Percentiles rank a stretch among this genome's conserved stretches.
Conservation (phyloP, 768 basidiomycete species). For the Hypholoma fasciculare region DNA sequence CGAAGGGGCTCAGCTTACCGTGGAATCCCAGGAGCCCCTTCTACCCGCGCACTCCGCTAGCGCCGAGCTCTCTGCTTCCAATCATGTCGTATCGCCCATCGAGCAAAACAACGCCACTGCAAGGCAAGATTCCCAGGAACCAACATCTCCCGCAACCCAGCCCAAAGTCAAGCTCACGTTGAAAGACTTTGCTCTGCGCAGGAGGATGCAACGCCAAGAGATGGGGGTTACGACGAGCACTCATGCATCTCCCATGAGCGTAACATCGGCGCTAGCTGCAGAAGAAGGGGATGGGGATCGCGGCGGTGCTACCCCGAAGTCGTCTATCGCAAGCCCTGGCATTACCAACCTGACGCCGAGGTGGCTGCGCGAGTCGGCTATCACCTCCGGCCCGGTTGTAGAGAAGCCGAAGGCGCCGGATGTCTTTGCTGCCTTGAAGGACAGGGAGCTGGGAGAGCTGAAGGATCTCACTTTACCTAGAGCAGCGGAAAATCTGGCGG, state of each 20-base stretch:
- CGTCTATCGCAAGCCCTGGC: not conserved
- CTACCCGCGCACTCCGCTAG: too few relatives aligned
- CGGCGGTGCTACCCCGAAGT: not conserved
- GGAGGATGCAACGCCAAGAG: constrained; percentile 53
- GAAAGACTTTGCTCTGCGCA: constrained; percentile 57
- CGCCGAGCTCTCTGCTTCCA: too few relatives aligned
- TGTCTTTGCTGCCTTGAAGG: not conserved
- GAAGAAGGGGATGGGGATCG: constrained; percentile 1
- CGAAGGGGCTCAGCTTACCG: not conserved
- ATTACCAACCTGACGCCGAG: not conserved
- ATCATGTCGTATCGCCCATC: not conserved
- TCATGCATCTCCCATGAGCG: constrained; percentile 14
- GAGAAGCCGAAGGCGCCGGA: not conserved
- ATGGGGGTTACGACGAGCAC: constrained; percentile 22
- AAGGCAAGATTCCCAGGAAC: not conserved
- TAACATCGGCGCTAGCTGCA: not conserved
- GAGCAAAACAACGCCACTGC: not conserved
- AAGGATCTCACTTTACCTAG: too few relatives aligned
- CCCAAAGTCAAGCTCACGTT: constrained; percentile 57
- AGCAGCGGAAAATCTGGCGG: not conserved
- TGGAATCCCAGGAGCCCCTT: too few relatives aligned
- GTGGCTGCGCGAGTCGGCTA: not conserved
- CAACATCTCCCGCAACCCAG: not conserved
- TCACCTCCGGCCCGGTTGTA: not conserved
- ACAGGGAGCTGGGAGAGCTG: too few relatives aligned